phyloP scores from a whole-genome alignment of 352 stramenopile genomes.

The Elongisporangium prolatum region DNA sequence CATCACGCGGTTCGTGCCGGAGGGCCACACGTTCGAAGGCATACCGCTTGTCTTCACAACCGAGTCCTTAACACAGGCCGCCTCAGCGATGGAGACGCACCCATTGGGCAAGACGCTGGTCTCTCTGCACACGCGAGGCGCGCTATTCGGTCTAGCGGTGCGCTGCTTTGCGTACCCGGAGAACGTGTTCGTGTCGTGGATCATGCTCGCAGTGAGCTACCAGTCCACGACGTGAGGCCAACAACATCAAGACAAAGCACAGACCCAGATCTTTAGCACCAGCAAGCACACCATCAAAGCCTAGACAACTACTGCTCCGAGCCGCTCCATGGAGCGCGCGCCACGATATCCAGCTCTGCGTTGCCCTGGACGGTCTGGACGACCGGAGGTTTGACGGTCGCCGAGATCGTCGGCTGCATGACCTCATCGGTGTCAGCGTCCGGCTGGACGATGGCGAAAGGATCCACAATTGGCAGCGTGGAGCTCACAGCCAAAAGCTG shows the following conservation, averaged over 20 bases:
- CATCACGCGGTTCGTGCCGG: slow-evolving; percentile 70
- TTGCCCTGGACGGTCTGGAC: slow-evolving; percentile 18
- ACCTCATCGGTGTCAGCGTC: slow-evolving; percentile 24
- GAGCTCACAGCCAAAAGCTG: slow-evolving; percentile 64
- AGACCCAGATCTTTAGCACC: neutral
- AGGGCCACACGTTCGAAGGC: slow-evolving; percentile 85
- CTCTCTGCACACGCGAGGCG: slow-evolving; percentile 41
- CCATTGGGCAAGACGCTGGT: slow-evolving; percentile 56
- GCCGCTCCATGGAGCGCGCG: slow-evolving; percentile 39
- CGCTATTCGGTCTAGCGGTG: slow-evolving; percentile 70
- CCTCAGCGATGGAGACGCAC: slow-evolving; percentile 39
- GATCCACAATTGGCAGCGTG: slow-evolving; percentile 61
- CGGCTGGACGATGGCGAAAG: slow-evolving; percentile 24
- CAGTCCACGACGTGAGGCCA: slow-evolving; percentile 14
- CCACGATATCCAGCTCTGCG: slow-evolving; percentile 30
- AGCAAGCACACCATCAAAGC: neutral
- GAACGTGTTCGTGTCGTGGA: slow-evolving; percentile 57
- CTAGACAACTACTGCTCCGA: slow-evolving; percentile 6
- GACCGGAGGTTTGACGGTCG: slow-evolving; percentile 12
- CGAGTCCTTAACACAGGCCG: slow-evolving; percentile 23
- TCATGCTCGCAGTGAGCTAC: slow-evolving; percentile 83
- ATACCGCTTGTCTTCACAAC: slow-evolving; percentile 62
- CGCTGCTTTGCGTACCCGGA: slow-evolving; percentile 80
- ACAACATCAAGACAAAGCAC: neutral
- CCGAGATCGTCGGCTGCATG: slow-evolving; percentile 15